These are phyloP conservation scores for Escallonia rubra DNA, from an alignment of 129 eudicot genomes.

Conservation along the genomic window DNA sequence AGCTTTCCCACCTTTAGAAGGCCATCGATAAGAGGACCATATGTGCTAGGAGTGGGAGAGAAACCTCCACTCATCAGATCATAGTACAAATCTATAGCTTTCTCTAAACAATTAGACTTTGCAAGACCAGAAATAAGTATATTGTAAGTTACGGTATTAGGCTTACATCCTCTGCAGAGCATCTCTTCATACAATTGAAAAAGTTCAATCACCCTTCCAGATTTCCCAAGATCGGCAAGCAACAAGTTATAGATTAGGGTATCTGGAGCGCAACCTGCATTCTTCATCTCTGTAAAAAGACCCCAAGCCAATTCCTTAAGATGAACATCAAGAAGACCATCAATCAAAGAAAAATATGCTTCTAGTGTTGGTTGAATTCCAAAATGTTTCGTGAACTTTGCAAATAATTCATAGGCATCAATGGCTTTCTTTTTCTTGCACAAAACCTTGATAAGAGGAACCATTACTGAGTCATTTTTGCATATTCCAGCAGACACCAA, in stretches of 20 bases:
- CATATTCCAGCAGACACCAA: conserved; percentile 45
- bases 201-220: conserved; percentile 47
- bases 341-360: conserved; percentile 56
- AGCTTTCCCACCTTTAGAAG: conserved; percentile 57
- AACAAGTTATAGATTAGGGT: conserved; percentile 71
- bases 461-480: conserved; percentile 48
- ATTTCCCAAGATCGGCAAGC: conserved; percentile 73
- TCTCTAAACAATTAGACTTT: conserved; percentile 57
- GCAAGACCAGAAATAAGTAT: conserved; percentile 80
- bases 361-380: conserved; percentile 56
- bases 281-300: conserved; percentile 64
- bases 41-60: conserved; percentile 90
- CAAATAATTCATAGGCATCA: conserved; percentile 57
- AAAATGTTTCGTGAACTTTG: conserved; percentile 43
- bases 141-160: conserved; percentile 70
- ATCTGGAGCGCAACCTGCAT: conserved; percentile 62
- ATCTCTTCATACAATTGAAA: conserved; percentile 72
- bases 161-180: conserved; percentile 61
- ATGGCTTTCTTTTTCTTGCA: conserved; percentile 64
- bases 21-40: conserved; percentile 90
- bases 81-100: conserved; percentile 71
- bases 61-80: conserved; percentile 81
- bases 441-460: conserved; percentile 51
- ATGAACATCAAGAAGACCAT: conserved; percentile 65
- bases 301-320: conserved; percentile 61